Percentiles rank a stretch among this genome's conserved stretches.
Conservation (phyloP, 2,329 filamentous ascomycete genomes). For the Sporothrix sp. region DNA sequence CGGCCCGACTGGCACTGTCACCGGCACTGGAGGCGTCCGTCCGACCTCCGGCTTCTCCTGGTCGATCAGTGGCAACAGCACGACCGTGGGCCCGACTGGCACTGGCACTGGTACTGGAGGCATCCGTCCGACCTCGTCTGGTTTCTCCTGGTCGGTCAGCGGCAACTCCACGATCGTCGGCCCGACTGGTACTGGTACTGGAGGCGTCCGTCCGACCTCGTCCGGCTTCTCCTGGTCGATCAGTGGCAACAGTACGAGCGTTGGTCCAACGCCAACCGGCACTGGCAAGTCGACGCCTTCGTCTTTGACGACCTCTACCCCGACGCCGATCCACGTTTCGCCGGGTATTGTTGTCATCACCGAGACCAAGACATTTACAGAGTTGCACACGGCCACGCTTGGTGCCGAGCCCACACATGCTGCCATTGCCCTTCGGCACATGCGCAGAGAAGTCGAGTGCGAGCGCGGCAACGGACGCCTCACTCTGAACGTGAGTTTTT, state of each 20-base stretch:
- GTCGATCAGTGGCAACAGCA: neutral
- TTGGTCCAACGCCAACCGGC: neutral
- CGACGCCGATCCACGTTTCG: no score
- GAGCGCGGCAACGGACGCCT: neutral
- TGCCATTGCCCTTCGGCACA: neutral
- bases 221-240: no score
- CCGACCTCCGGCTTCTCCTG: no score
- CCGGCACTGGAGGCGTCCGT: neutral
- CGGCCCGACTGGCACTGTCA: neutral
- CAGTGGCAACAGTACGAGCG: neutral
- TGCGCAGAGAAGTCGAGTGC: neutral
- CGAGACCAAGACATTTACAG: slow-evolving; percentile 3
- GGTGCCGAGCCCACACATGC: neutral
- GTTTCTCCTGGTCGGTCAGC: neutral
- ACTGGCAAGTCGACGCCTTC: no score
- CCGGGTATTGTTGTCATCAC: slow-evolving; percentile 1
- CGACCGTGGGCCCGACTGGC: neutral
- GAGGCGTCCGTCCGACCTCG: neutral
- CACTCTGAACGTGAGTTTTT: neutral
- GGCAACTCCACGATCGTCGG: neutral
- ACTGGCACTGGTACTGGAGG: neutral
- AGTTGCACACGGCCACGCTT: neutral
- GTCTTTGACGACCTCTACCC: no score
- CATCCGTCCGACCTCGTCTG: neutral
- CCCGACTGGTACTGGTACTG: neutral